These are phyloP conservation scores for Acer negundo DNA, from an alignment of 345 rosid species.

Conservation along the genomic window DNA sequence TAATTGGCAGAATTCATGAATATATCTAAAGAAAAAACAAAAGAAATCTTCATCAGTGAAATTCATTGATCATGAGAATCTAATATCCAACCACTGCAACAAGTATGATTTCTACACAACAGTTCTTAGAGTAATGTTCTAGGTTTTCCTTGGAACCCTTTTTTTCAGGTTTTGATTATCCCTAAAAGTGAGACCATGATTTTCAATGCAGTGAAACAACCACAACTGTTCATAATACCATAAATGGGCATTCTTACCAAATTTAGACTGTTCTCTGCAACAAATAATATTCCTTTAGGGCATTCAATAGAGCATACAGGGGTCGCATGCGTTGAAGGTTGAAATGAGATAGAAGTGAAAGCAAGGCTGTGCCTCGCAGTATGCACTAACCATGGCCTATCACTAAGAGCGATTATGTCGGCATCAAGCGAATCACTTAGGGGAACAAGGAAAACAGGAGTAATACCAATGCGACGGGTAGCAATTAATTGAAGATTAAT, in stretches of 20 bases:
- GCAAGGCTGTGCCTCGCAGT: conserved; percentile 91
- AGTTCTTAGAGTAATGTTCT: conserved; percentile 1
- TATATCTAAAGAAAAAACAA: neutral
- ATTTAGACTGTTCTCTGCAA: conserved; percentile 89
- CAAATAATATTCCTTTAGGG: conserved; percentile 91
- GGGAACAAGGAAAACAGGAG: conserved; percentile 96
- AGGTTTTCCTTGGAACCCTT: neutral
- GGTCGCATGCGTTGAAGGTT: conserved; percentile 94
- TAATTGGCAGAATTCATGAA: neutral
- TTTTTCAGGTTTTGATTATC: neutral
- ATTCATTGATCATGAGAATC: neutral
- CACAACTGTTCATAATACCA: conserved; percentile 10
- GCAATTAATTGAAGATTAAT: conserved; percentile 78
- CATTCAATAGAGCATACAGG: conserved; percentile 91
- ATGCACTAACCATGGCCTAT: conserved; percentile 95
- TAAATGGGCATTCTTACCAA: conserved; percentile 54
- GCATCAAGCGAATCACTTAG: conserved; percentile 72
- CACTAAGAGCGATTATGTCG: conserved; percentile 91
- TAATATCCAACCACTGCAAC: neutral
- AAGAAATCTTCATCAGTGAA: neutral
- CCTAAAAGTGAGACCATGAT: conserved; percentile 3
- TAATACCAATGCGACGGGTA: conserved; percentile 88
- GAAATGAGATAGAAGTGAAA: conserved; percentile 88
- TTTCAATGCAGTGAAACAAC: conserved; percentile 8
- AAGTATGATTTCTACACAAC: conserved; percentile 5